Evolutionary conservation across 768 basidiomycete species (phyloP), one percentile per base, ranked within the genome.

Genomic region (Goffeauzyma gilvescens): DNA sequence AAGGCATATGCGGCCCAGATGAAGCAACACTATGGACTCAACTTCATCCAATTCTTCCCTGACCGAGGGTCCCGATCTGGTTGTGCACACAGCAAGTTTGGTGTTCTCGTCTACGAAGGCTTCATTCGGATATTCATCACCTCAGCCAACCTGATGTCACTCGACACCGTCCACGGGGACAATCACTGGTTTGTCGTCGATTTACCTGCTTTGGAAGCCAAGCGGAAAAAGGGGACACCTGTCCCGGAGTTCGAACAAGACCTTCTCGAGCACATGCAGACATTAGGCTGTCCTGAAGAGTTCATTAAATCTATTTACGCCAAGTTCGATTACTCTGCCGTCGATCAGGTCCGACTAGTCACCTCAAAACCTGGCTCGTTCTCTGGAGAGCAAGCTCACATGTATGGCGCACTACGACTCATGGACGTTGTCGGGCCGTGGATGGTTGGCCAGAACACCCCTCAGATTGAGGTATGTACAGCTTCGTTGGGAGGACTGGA

Each of bases 121-220:
- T 49, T 49, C 15, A 12, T 49, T 10, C 44, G 47, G 38, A 42
- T 49, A 5, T 49, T 44, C 38, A 49, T 49, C 31, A 49, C 47
- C 10, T 23, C 20, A 21, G 22, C 31, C 15, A 49, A 49, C 30
- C 34, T 44, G 4, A 49, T 49, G 47, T 20, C 22, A 4, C 35
- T 49, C 8, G 47, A 49, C 28, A 31, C 40, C 15, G 37, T 33
- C 6, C 27, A 49, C 30, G 17, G 28, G 10, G 47, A 49, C 25
- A 49, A 49, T 34, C 46, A 49, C 26, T 49, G 47, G 47, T 44
- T 49, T 37, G 37, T 49, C 14, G 47, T 49, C 20, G 47, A 49
- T 22, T 38, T 49, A 15, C 47, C 47, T 6, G 26, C 20, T n/a
- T 25, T 44, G 1, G 21, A 42, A 14, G 15, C 14, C 1, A 30